Base-by-base conservation (phyloP, 2,329 filamentous ascomycete species). In the Arthrobotrys entomopaga region DNA sequence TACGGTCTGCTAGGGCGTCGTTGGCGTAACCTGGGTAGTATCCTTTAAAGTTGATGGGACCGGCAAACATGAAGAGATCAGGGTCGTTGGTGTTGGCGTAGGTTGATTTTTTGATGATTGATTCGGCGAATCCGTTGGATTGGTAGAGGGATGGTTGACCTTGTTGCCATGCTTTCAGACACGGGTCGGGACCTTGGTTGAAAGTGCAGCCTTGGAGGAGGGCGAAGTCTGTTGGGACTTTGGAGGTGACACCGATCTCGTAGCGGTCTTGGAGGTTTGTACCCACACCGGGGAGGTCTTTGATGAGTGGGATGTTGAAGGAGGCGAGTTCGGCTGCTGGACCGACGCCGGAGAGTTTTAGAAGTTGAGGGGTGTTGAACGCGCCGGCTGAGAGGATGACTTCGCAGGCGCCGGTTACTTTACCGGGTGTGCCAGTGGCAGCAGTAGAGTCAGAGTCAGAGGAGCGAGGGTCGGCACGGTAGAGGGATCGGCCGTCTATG, bases 231-330 rank as follows among this genome's bases (percentile, higher is more conserved):
- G 79, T 82, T 2, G 78, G 85, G 1, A 84, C 78, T 8, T 83
- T 81, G 52, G 85, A 84, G 13, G 86, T 82, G 59, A 85, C 82
- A 0, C 83, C 82, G 29, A 87, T 83, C 72, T 85, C 85, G 49
- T 86, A 86, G 52, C 88, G 87, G 78, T 91, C 88, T 69, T 88
- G 83, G 2, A 91, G 82, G 80, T 90, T 88, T 67, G 84, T 85
- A 3, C 89, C 89, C 2, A 91, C 88, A 50, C 88, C 87, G 0
- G 86, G 85, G 0, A 87, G 85, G 74, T 89, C 83, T 2, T 84
- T 82, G 16, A 88, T 76, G 0, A 86, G 81, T 1, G 82, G 78
- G 75, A 77, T 76, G 0, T 56, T 34, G 34, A 73, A 69, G n/a
- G 29, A 42, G 2, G 72, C 40, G n/a, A 78, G 65, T 20, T 77